Base-by-base conservation (phyloP, 306 rosid species). In the Rubus idaeus region DNA sequence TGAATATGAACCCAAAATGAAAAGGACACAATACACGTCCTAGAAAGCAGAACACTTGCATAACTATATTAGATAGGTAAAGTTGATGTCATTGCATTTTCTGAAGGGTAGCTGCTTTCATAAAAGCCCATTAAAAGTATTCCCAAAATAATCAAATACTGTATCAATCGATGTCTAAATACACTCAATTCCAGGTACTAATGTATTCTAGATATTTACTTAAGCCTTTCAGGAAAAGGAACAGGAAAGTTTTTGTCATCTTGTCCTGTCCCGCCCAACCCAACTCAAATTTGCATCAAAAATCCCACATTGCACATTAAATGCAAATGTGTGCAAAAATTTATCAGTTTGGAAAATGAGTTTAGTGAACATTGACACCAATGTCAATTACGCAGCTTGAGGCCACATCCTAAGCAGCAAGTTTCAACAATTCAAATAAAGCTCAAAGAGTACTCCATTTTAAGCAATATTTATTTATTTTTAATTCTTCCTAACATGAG, bases 181-280 rank as follows among this genome's bases (percentile, higher is more conserved):
- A 8, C 16, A 62, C 67, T 62, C n/a, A 26, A 35, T 8, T 4
- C 20, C 68, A 26, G 64, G 42, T 30, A 62, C 39, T 39, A 63
- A 68, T 70, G 64, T n/a, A 73, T 21, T 67, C 76, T 41, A 41
- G 30, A 26, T 44, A 41, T 5, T 73, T 20, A 57, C 37, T 23
- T 30, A 73, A 20, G 23, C 23, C 52, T 55, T 20, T 55, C 8
- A 55, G 65, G 51, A 16, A 53, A 72, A 39, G 37, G 20, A 52
- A 41, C 49, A 21, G 13, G 37, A 57, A 21, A 21, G 14, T 9
- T 10, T 10, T 10, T 10, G 39, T 21, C 64, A 23, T 57, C 39
- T 10, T 37, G 9, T 13, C 46, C 9, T 57, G 53, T 57, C 68
- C 42, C 56, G 47, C 62, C 37, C 20, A 70, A 39, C 20, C 72